Evolutionary conservation across 768 basidiomycete species (phyloP), one percentile per base, ranked within the genome.

Genomic region (Tricholoma flavovirens): DNA sequence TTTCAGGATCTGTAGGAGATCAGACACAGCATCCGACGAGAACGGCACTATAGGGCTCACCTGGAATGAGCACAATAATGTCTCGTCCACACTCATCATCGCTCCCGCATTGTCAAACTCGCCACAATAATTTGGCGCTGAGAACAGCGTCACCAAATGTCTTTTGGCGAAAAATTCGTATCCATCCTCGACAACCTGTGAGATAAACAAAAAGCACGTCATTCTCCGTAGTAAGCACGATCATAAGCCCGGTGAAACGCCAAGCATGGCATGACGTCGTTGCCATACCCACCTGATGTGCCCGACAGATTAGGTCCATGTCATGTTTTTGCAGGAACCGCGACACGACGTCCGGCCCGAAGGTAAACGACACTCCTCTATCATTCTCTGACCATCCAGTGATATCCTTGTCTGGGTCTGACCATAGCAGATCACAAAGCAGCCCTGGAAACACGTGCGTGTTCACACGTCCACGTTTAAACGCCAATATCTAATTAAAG

Each of bases 31-130:
- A 33, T 11, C 38, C 38, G 33, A 56, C 52, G 21, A 30, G 36
- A 30, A 49, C 51, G 56, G 10, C 36, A 40, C 14, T 24, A 15
- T 0, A 12, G 29, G 35, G 49, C 73, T 57, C 60, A 95, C 93
- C 75, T 98, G 96, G 92, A 98, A 98, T 7, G 95, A 98, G 75
- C 96, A 98, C 61, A 98, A 71, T 61, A 98, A 72, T 8, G 96
- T 97, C 74, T 98, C 96, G 66, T 98, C 96, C 42, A 99, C 96
- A 66, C 91, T 94, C 96, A 98, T 99, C 96, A 99, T 99, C 32
- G 96, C 96, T 35, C 96, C 96, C 4, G 96, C 95, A 71, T 99
- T 99, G 72, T 99, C 96, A 66, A 99, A 99, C 76, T 98, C 90
- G 60, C 93, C 90, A 64, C 89, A 92, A 66, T 93, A 92, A 77